These are phyloP conservation scores for Pythium grandisporangium DNA, from an alignment of 352 stramenopile genomes.

Conservation along the genomic window DNA sequence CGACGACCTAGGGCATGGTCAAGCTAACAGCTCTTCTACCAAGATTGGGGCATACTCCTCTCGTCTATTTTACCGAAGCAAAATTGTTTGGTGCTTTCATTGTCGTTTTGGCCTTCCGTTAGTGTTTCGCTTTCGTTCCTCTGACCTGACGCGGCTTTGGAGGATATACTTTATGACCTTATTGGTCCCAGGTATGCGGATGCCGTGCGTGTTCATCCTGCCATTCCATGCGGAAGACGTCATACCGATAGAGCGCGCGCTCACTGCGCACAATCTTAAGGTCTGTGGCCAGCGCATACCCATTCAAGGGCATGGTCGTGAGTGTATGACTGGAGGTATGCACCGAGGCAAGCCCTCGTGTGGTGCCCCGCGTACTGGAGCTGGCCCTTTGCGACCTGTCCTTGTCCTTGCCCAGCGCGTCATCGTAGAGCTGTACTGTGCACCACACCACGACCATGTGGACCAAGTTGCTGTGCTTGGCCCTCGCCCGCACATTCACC, in stretches of 20 bases:
- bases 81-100: too few species aligned
- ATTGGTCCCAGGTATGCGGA: constrained; percentile 39
- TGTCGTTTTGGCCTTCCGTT: too few species aligned
- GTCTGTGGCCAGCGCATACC: constrained; percentile 24
- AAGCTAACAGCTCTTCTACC: too few species aligned
- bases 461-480: constrained; percentile 41
- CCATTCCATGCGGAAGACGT: constrained; percentile 67
- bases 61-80: too few species aligned
- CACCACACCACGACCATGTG: constrained; percentile 67
- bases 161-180: too few species aligned
- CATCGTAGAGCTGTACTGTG: constrained; percentile 71
- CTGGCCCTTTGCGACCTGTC: constrained; percentile 2
- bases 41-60: too few species aligned
- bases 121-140: too few species aligned
- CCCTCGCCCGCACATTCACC: constrained; percentile 13
- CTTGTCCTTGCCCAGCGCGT: constrained; percentile 7
- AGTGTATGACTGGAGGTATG: constrained; percentile 27
- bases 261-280: constrained; percentile 64
- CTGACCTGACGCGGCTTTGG: too few species aligned
- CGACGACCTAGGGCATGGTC: too few species aligned
- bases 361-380: constrained; percentile 7
- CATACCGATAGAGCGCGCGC: constrained; percentile 57
- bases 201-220: constrained; percentile 57
- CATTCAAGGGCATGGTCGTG: constrained; percentile 10
- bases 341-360: constrained; percentile 11